Evolutionary conservation across 2,329 filamentous ascomycete genomes (phyloP).

Genomic region (Fusarium sp.): DNA sequence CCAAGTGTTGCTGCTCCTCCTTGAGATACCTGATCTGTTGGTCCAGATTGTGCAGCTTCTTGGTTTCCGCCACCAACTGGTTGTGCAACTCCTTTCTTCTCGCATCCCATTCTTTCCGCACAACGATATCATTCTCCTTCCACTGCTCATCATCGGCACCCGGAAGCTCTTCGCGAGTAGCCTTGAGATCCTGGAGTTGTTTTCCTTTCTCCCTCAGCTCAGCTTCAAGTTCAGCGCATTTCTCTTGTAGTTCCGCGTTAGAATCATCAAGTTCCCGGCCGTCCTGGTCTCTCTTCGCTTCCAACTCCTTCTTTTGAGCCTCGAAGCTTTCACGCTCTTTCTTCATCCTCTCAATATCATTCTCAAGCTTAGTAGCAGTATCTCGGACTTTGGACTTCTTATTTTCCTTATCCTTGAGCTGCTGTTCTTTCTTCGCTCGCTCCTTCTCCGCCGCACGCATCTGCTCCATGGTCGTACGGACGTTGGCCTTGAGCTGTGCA

Average conservation of each 20-base stretch:
- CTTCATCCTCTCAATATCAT: conserved; percentile 70
- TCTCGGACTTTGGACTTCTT: conserved; percentile 78
- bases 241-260: conserved; percentile 72
- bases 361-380: conserved; percentile 76
- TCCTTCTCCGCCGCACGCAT: conserved; percentile 85
- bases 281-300: conserved; percentile 64
- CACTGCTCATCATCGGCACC: conserved; percentile 71
- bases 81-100: conserved; percentile 66
- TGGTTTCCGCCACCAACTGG: conserved; percentile 61
- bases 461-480: conserved; percentile 81
- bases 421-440: conserved; percentile 80
- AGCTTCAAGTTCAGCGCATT: conserved; percentile 74
- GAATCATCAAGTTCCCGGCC: conserved; percentile 65
- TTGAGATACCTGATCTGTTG: conserved; percentile 60
- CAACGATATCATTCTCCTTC: conserved; percentile 63
- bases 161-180: conserved; percentile 72
- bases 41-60: conserved; percentile 61
- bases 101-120: conserved; percentile 68
- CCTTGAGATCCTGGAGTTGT: conserved; percentile 79
- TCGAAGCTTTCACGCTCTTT: conserved; percentile 67
- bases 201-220: conserved; percentile 75
- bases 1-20: conserved; percentile 61
- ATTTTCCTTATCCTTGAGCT: conserved; percentile 74
- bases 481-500: conserved; percentile 83
- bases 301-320: conserved; percentile 64